Evolutionary conservation across 2,329 filamentous ascomycete species (phyloP).

Genomic region (Monilinia fructicola): DNA sequence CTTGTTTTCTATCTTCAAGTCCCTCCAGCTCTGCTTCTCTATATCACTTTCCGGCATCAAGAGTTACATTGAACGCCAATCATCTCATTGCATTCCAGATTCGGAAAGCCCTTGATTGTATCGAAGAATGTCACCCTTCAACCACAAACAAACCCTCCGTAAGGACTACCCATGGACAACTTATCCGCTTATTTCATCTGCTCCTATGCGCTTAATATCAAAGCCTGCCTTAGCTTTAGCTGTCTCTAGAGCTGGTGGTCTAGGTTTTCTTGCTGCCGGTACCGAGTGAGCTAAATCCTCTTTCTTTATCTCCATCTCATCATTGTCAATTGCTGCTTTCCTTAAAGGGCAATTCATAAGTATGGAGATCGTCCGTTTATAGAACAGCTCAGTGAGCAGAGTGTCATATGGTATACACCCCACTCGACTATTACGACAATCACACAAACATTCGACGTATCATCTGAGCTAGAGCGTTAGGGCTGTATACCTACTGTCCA

Average conservation of each 20-base stretch:
- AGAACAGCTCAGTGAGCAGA: neutral
- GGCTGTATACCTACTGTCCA: neutral
- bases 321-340: conserved; percentile 7
- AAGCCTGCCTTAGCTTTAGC: conserved; percentile 56
- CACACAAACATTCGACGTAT: neutral
- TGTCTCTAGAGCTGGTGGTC: conserved; percentile 55
- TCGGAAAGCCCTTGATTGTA: neutral
- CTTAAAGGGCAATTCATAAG: neutral
- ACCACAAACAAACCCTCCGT: conserved; percentile 21
- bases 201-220: conserved; percentile 68
- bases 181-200: conserved; percentile 52
- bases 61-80: neutral
- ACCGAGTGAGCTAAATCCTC: conserved; percentile 31
- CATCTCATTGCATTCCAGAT: neutral
- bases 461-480: neutral
- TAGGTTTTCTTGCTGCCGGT: conserved; percentile 50
- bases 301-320: conserved; percentile 1
- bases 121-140: conserved; percentile 16
- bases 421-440: neutral
- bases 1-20: conserved; percentile 1
- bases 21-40: conserved; percentile 8
- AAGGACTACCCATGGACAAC: conserved; percentile 26
- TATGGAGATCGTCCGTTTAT: neutral
- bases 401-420: neutral
- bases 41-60: neutral